Evolutionary conservation across 108 stramenopile genomes (phyloP), one percentile per base, ranked within the genome.

Genomic region (Fistulifera solaris): DNA sequence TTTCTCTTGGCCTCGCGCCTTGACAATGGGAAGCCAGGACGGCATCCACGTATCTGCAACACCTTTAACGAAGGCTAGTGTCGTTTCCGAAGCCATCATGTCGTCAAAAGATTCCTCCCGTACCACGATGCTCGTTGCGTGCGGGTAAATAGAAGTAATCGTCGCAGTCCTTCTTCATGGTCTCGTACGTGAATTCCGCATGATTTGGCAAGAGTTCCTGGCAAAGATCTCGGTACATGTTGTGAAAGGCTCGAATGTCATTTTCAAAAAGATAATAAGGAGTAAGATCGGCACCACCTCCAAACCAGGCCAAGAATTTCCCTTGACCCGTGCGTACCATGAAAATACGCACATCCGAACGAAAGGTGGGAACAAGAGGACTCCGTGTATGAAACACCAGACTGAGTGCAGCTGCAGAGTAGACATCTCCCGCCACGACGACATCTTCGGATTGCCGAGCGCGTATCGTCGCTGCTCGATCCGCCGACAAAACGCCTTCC

Each of bases 91-190:
- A 4, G 83, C 76, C 14, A 72, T 66, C 23, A 95, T 57, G 61
- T 96, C 95, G 63, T 96, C 95, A 65, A 90, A 96, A 96, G 12
- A 96, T 91, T 2, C 95, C 95, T 27, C 95, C 95, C 14, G 88
- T 87, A 4, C 95, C 95, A 24, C 95, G 80, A 70, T 96, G 95
- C 53, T 96, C 95, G 14, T 68, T 65, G 17, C 95, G 61, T 24
- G 87, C 86, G 0, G 95, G 95, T 23, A 96, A 64, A 63, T 87
- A 96, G 61, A 96, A 96, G 70, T 96, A 96, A 23, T 86, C 93
- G 56, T 94, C 93, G 59, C 93, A 93, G 3, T 63, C 59, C 52
- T 75, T 58, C 46, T 94, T 95, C 75, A 93, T 77, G 16, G 44
- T 17, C 14, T 39, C 46, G 54, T 93, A 91, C 38, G 71, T 59